Conservation (phyloP, 805 yeast species). For the Pichia insulana region DNA sequence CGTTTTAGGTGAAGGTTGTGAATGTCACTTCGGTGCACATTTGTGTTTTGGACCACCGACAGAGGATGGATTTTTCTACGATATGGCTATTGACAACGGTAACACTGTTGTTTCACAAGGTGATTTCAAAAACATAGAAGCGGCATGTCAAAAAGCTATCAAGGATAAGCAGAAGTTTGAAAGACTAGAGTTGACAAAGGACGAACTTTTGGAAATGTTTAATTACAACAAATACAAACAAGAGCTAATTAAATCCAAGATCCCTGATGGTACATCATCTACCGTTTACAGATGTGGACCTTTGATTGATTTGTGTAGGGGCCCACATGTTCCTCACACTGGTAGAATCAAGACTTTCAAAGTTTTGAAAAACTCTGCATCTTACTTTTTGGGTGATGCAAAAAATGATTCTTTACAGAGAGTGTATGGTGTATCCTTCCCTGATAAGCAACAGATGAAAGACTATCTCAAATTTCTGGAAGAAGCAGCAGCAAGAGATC, state of each 20-base stretch:
- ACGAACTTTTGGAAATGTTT: conserved; percentile 87
- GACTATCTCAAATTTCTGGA: conserved; percentile 90
- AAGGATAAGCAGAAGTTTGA: conserved; percentile 94
- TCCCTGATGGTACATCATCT: conserved; percentile 92
- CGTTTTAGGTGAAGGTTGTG: conserved; percentile 96
- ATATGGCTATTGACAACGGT: conserved; percentile 78
- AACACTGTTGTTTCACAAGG: conserved; percentile 67
- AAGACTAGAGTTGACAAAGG: conserved; percentile 87
- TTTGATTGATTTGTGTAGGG: conserved; percentile 91
- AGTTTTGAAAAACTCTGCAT: conserved; percentile 89
- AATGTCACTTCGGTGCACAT: conserved; percentile 92
- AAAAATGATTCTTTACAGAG: conserved; percentile 93
- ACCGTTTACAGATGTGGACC: conserved; percentile 98
- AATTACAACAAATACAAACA: conserved; percentile 93
- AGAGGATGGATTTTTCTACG: conserved; percentile 95
- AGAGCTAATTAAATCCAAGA: conserved; percentile 72
- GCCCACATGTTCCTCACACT: conserved; percentile 97
- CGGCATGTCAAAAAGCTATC: conserved; percentile 80
- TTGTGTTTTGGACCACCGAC: conserved; percentile 95
- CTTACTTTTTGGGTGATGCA: conserved; percentile 91
- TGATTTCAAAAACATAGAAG: conserved; percentile 79
- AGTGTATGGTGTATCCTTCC: conserved; percentile 96
- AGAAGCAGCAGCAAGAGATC: conserved; percentile 94
- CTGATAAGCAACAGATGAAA: conserved; percentile 93
- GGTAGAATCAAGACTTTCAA: conserved; percentile 93